Conservation (phyloP, 2,329 filamentous ascomycete species). For the Colletotrichum nymphaeae region DNA sequence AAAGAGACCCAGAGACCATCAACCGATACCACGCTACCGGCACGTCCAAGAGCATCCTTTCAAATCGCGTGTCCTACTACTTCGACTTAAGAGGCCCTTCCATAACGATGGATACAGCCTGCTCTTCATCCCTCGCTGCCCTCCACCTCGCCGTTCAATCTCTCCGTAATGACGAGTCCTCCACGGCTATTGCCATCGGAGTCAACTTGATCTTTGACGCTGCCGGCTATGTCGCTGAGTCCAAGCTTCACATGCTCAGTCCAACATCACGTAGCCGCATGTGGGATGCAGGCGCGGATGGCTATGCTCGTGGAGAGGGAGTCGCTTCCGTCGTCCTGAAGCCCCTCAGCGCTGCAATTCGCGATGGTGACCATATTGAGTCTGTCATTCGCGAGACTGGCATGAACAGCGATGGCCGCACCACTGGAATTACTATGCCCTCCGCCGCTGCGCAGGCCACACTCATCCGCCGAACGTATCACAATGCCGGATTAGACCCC, state of each 20-base stretch:
- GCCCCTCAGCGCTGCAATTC: slow-evolving; percentile 56
- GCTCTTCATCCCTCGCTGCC: slow-evolving; percentile 55
- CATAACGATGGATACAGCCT: slow-evolving; percentile 58
- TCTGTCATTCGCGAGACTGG: slow-evolving; percentile 49
- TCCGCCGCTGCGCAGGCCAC: slow-evolving; percentile 47
- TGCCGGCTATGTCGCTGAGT: slow-evolving; percentile 34
- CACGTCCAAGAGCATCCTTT: slow-evolving; percentile 41
- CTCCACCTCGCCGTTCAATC: slow-evolving; percentile 53
- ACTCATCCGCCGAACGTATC: slow-evolving; percentile 46
- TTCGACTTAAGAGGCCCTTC: slow-evolving; percentile 52
- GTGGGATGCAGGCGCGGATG: slow-evolving; percentile 45
- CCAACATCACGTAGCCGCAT: slow-evolving; percentile 39
- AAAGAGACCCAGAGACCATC: slow-evolving; percentile 40
- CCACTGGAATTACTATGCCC: slow-evolving; percentile 56
- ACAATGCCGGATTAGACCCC: slow-evolving; percentile 34
- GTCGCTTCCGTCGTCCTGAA: slow-evolving; percentile 63
- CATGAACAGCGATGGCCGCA: slow-evolving; percentile 55
- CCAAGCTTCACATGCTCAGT: slow-evolving; percentile 34
- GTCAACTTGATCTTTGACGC: slow-evolving; percentile 39
- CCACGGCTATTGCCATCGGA: slow-evolving; percentile 44
- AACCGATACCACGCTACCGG: slow-evolving; percentile 41
- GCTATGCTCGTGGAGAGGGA: slow-evolving; percentile 56
- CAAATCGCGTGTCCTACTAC: slow-evolving; percentile 54
- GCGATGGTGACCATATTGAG: slow-evolving; percentile 48
- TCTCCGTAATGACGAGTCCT: slow-evolving; percentile 45